Conservation (phyloP, 768 basidiomycete species). For the Leccinum arenicola region DNA sequence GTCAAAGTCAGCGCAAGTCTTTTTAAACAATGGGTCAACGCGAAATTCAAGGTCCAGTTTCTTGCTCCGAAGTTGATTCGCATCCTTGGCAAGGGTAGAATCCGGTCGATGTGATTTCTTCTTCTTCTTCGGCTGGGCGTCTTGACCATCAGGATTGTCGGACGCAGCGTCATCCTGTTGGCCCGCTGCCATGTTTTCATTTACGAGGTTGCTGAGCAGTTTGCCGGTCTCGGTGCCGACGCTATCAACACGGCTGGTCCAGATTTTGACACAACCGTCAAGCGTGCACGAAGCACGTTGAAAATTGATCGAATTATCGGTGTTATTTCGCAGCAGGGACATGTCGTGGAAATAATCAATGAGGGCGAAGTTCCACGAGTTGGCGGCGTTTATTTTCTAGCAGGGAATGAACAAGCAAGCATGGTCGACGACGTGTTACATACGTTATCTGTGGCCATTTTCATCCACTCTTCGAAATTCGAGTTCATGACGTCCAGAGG, state of each 20-base stretch:
- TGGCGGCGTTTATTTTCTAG: slow-evolving; percentile 97
- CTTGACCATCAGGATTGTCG: slow-evolving; percentile 63
- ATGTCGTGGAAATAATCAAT: slow-evolving; percentile 99
- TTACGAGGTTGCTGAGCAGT: slow-evolving; percentile 82
- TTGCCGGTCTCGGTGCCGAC: slow-evolving; percentile 97
- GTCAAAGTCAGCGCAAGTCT: slow-evolving; percentile 98
- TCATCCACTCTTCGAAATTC: slow-evolving; percentile 99
- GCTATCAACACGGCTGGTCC: slow-evolving; percentile 96
- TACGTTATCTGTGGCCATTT: slow-evolving; percentile 98
- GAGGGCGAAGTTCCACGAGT: slow-evolving; percentile 96
- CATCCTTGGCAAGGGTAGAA: slow-evolving; percentile 87
- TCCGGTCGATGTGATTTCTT: slow-evolving; percentile 69
- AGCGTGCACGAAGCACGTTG: slow-evolving; percentile 97
- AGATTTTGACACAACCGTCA: slow-evolving; percentile 99
- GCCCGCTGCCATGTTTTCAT: slow-evolving; percentile 56
- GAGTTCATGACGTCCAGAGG: slow-evolving; percentile 84
- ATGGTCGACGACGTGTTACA: slow-evolving; percentile 1
- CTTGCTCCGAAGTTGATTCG: slow-evolving; percentile 78
- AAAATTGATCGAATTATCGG: slow-evolving; percentile 97
- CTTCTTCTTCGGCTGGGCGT: slow-evolving; percentile 55
- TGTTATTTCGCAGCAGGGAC: slow-evolving; percentile 88
- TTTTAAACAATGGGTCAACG: slow-evolving; percentile 95
- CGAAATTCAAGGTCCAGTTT: slow-evolving; percentile 94
- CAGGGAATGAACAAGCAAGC: slow-evolving; percentile 10
- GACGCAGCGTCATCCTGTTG: slow-evolving; percentile 60